phyloP scores from a whole-genome alignment of 1,284 basidiomycete species.

The Fistulinella cinereoalba region DNA sequence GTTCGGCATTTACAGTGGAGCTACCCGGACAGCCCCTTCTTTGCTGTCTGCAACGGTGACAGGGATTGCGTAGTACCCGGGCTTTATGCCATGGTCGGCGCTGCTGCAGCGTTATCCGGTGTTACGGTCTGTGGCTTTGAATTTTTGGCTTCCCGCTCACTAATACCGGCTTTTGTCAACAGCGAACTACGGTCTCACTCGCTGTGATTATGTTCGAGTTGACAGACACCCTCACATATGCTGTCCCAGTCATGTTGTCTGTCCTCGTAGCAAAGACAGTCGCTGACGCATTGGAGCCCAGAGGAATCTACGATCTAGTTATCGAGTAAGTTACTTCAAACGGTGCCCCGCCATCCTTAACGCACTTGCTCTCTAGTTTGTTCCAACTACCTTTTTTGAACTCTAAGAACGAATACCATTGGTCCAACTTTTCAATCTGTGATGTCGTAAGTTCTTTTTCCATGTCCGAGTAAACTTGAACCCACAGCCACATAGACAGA shows the following conservation, averaged over 20 bases:
- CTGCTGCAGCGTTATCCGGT: constrained; percentile 84
- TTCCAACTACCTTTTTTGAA: constrained; percentile 89
- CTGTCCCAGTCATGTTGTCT: constrained; percentile 90
- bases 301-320: constrained; percentile 93
- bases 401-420: constrained; percentile 83
- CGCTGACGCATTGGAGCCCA: constrained; percentile 89
- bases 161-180: constrained; percentile 10
- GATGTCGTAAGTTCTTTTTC: constrained; percentile 61
- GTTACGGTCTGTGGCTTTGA: constrained; percentile 62
- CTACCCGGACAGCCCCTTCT: constrained; percentile 62
- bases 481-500: constrained; percentile 46
- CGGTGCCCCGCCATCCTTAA: background rate
- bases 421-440: constrained; percentile 71
- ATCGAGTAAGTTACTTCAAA: constrained; percentile 64
- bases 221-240: constrained; percentile 91
- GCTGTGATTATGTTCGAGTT: constrained; percentile 99
- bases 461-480: background rate
- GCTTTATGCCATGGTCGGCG: constrained; percentile 90
- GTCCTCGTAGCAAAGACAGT: constrained; percentile 92
- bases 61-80: constrained; percentile 77
- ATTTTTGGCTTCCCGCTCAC: background rate
- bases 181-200: constrained; percentile 87
- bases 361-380: constrained; percentile 37
- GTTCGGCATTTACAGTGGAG: constrained; percentile 79
- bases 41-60: constrained; percentile 64